Evolutionary conservation across 306 rosid species (phyloP).

Genomic region (Mucuna pruriens): DNA sequence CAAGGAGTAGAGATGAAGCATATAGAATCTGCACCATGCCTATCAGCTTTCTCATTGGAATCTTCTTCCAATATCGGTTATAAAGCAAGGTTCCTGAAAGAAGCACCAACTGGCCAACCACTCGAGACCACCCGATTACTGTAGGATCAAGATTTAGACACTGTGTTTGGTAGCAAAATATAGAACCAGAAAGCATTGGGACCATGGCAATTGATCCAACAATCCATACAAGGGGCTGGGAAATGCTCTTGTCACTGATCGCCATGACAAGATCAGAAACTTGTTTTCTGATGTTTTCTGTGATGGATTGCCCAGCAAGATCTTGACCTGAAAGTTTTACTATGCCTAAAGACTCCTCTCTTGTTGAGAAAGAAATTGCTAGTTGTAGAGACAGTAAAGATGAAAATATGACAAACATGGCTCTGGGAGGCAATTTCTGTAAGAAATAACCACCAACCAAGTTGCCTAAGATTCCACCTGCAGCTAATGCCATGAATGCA

Average conservation of each 20-base stretch:
- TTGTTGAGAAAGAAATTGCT: slow-evolving; percentile 57
- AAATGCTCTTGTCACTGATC: slow-evolving; percentile 54
- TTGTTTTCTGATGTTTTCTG: slow-evolving; percentile 59
- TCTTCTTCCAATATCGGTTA: slow-evolving; percentile 61
- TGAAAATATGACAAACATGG: slow-evolving; percentile 67
- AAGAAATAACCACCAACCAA: slow-evolving; percentile 75
- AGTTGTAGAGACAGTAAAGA: slow-evolving; percentile 64
- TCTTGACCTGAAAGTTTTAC: slow-evolving; percentile 40
- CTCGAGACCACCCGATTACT: slow-evolving; percentile 73
- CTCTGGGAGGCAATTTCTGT: slow-evolving; percentile 62
- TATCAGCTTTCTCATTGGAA: slow-evolving; percentile 68
- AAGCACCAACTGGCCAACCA: slow-evolving; percentile 79
- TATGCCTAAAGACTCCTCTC: slow-evolving; percentile 77
- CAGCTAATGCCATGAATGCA: slow-evolving; percentile 85
- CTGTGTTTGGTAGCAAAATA: slow-evolving; percentile 90
- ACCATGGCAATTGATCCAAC: slow-evolving; percentile 76
- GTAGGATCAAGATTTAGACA: slow-evolving; percentile 75
- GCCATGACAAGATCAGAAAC: slow-evolving; percentile 55
- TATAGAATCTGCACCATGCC: slow-evolving; percentile 63
- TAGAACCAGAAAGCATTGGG: slow-evolving; percentile 80
- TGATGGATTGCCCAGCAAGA: slow-evolving; percentile 45
- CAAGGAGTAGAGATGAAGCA: slow-evolving; percentile 77
- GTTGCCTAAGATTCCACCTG: slow-evolving; percentile 90
- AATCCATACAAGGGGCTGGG: slow-evolving; percentile 70
- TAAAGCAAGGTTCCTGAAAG: slow-evolving; percentile 72